Evolutionary conservation across 257 asterid species (phyloP), one percentile per base, ranked within the genome.

Genomic region (Nicotiana knightiana): DNA sequence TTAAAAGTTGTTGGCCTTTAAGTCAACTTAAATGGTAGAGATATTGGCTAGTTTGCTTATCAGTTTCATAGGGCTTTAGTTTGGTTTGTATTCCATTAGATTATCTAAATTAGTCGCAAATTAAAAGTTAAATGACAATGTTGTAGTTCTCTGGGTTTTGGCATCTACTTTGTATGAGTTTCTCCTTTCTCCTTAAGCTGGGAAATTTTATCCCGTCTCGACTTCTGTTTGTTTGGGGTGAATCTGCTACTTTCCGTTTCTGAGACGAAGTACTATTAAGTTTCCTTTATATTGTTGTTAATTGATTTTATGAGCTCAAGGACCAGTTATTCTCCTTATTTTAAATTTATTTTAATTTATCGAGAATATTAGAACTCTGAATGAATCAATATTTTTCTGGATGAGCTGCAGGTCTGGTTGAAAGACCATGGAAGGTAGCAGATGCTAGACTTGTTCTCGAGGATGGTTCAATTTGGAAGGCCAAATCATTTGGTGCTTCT

Each of bases 371-470:
- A 75, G 63, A 75, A 51, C 80, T 8, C 28, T 64, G 12, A 79
- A 79, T 32, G 73, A 24, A 64, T 65, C 32, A 9, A 30, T 51
- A 53, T 30, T 32, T 64, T 81, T 37, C 35, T 66, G 83, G 54
- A 81, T 21, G 76, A 48, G 64, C 67, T 75, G 24, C 79, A 90
- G 97, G 90, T 62, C 70, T 83, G 67, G 93, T 12, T 57, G 94
- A 88, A 79, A 89, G 91, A 83, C 99, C 97, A 13, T 96, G 99
- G 99, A 96, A 96, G 90, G 86, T 94, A 88, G 89, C 98, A 43
- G 97, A 96, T 86, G 98, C 99, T 32, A 90, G 99, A 84, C 87
- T 96, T 84, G 99, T 90, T 85, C 93, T 96, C 63, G 97, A 93
- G 81, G 99, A 96, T 79, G 99, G 99, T 76, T 94, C 99, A 7